Evolutionary conservation across 768 basidiomycete genomes (phyloP), one percentile per base, ranked within the genome.

Genomic region (Boletus edulis): DNA sequence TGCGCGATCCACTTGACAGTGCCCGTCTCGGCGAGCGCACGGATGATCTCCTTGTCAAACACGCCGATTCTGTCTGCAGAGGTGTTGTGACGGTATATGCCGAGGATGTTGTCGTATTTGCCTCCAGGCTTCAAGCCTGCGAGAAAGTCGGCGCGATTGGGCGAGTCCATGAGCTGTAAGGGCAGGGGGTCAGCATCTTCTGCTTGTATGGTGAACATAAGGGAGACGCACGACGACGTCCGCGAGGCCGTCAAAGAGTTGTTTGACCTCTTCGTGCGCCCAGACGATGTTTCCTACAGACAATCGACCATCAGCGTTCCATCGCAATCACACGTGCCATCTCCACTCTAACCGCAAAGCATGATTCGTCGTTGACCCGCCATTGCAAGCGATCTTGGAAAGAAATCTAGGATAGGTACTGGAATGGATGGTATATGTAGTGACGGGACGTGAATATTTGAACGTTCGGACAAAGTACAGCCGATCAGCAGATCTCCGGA

Each of bases 1-100:
- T 94, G 93, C 1, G 87, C 90, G 66, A 96, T 91, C 86, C 89
- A 94, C 64, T 86, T 85, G 58, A 95, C 79, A 18, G 76, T 78
- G 1, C 77, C 58, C 5, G 46, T 66, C 40, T 52, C 57, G 1
- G 91, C 85, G 11, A 97, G 76, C 0, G 79, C 82, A 46, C 77
- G 71, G 59, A 97, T 78, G 59, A 96, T 76, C 58, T 87, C 88
- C 68, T 83, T 81, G 69, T 97, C 91, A 64, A 93, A 94, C 15
- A 82, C 73, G 18, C 91, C 93, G 61, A 94, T 85, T 39, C 70
- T 73, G 46, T 77, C 72, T 7, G 83, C 75, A 7, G 88, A 89
- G 27, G 73, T 72, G 70, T 90, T 89, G 68, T 90, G 81, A 40
- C 90, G 80, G 75, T 91, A 95, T 51, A 97, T 85, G 14, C 82